Evolutionary conservation across 345 rosid species (phyloP).

Genomic region (Salix purpurea): DNA sequence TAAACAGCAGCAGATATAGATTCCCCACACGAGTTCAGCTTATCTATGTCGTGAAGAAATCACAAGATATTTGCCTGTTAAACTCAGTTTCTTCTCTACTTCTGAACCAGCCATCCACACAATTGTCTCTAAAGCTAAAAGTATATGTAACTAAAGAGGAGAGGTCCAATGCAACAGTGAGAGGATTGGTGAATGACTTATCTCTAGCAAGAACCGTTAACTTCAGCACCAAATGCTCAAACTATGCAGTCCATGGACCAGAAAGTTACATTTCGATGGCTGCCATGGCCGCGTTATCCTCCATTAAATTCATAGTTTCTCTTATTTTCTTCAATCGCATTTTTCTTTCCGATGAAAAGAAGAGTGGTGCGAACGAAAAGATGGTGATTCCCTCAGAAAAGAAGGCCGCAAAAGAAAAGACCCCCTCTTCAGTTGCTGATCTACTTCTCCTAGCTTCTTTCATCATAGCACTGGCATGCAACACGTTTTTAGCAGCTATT

Average conservation of each 20-base stretch:
- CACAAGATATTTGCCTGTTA: constrained; percentile 54
- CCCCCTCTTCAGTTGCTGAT: constrained; percentile 65
- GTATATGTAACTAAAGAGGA: constrained; percentile 66
- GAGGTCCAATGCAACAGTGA: constrained; percentile 29
- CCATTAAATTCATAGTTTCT: constrained; percentile 41
- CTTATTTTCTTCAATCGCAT: constrained; percentile 49
- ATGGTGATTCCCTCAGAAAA: constrained; percentile 11
- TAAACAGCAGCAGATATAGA: constrained; percentile 30
- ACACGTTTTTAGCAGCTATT: constrained; percentile 37
- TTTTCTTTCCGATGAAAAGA: constrained; percentile 46
- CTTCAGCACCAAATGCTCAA: constrained; percentile 35
- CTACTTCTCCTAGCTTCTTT: constrained; percentile 53
- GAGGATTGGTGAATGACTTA: constrained; percentile 38
- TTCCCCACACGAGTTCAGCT: constrained; percentile 50
- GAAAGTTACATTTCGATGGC: constrained; percentile 45
- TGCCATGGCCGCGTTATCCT: constrained; percentile 37
- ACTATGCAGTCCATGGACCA: constrained; percentile 42
- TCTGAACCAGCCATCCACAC: constrained; percentile 30
- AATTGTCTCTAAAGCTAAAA: constrained; percentile 46
- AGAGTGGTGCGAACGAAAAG: constrained; percentile 24
- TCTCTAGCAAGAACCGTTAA: constrained; percentile 42
- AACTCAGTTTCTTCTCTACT: constrained; percentile 50
- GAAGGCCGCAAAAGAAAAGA: constrained; percentile 39
- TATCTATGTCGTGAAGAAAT: constrained; percentile 47
- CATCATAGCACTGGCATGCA: constrained; percentile 36